Evolutionary conservation across 1,139 yeast species (phyloP).

Genomic region (Debaryomyces sp.): DNA sequence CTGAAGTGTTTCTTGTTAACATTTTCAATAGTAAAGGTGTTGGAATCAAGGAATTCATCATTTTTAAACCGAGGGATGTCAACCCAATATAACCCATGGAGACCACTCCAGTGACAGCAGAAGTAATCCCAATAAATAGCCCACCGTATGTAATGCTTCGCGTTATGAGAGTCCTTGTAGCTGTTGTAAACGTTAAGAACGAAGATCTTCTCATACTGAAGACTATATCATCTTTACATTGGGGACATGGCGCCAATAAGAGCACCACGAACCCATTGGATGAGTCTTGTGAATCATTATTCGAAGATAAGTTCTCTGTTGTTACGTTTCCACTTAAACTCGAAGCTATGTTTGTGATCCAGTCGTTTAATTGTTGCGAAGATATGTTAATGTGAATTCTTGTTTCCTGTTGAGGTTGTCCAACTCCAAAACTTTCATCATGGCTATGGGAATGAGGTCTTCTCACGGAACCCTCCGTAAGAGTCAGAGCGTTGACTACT

Average conservation of each 20-base stretch:
- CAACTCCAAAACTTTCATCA: conserved; percentile 16
- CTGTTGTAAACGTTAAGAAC: conserved; percentile 25
- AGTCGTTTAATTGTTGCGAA: conserved; percentile 19
- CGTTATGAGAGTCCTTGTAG: conserved; percentile 23
- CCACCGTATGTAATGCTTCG: conserved; percentile 35
- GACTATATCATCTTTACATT: conserved; percentile 42
- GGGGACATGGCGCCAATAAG: conserved; percentile 44
- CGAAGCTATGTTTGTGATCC: conserved; percentile 19
- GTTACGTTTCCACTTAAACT: conserved; percentile 1
- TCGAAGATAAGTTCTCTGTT: background rate
- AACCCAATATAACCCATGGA: conserved; percentile 47
- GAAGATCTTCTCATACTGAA: conserved; percentile 38
- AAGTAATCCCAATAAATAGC: conserved; percentile 38
- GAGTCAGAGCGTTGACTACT: conserved; percentile 21
- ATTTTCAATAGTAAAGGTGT: conserved; percentile 34
- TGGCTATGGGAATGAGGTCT: conserved; percentile 4
- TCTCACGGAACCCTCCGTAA: conserved; percentile 7
- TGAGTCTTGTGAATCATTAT: background rate
- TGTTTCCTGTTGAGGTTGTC: conserved; percentile 15
- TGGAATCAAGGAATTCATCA: conserved; percentile 43
- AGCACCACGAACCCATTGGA: conserved; percentile 16
- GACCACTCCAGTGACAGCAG: conserved; percentile 45
- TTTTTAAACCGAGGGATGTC: conserved; percentile 43
- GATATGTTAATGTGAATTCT: conserved; percentile 23
- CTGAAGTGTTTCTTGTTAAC: conserved; percentile 19